Conservation (phyloP, 2,329 filamentous ascomycete species). For the Cordyceps cicadae region DNA sequence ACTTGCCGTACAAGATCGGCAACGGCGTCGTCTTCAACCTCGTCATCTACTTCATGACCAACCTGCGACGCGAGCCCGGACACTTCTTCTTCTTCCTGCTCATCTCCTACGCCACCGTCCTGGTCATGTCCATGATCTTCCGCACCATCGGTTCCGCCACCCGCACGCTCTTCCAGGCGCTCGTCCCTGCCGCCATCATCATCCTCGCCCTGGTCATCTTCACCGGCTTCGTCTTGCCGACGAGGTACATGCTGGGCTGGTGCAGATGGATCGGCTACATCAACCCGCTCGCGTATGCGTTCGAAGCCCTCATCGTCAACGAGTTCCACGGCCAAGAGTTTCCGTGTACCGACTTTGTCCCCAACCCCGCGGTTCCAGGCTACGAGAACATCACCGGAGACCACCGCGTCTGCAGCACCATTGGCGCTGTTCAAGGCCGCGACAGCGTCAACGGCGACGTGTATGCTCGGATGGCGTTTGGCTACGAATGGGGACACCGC, state of each 20-base stretch:
- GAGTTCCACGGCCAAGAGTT: constrained; percentile 66
- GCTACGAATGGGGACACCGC: constrained; percentile 49
- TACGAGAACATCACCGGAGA: constrained; percentile 28
- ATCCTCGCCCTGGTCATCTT: constrained; percentile 61
- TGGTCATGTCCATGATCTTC: constrained; percentile 84
- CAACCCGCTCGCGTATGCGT: constrained; percentile 71
- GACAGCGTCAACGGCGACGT: constrained; percentile 46
- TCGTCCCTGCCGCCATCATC: constrained; percentile 51
- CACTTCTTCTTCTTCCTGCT: constrained; percentile 82
- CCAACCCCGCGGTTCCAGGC: constrained; percentile 25
- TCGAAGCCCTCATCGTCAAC: constrained; percentile 74
- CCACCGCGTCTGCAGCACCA: constrained; percentile 48
- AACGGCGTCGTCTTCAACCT: constrained; percentile 73
- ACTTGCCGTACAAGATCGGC: constrained; percentile 65
- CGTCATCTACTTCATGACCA: constrained; percentile 79
- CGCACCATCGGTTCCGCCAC: constrained; percentile 71
- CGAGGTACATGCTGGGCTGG: constrained; percentile 68
- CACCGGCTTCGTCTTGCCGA: constrained; percentile 61
- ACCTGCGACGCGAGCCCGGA: constrained; percentile 63
- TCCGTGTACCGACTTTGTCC: constrained; percentile 38
- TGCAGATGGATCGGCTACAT: constrained; percentile 77
- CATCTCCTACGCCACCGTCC: constrained; percentile 61
- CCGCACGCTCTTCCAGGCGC: constrained; percentile 57
- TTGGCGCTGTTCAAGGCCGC: constrained; percentile 49
- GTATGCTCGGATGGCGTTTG: constrained; percentile 47